Evolutionary conservation across 1,284 basidiomycete genomes (phyloP).

Genomic region (Fomitopsis pinicola): DNA sequence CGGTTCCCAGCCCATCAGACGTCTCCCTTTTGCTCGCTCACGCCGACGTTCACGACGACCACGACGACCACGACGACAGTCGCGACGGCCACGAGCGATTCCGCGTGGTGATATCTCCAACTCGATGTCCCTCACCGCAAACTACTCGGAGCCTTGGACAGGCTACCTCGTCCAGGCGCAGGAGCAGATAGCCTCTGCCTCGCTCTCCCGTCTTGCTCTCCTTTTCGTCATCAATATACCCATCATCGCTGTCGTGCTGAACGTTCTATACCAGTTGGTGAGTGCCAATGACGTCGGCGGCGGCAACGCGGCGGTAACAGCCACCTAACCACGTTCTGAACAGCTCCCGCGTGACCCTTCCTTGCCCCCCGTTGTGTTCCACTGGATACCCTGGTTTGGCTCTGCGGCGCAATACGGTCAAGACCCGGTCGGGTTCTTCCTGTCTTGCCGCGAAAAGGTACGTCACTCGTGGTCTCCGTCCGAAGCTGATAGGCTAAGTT

Average conservation of each 20-base stretch:
- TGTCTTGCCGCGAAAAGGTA: constrained; percentile 80
- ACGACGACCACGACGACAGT: neutral
- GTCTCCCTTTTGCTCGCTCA: neutral
- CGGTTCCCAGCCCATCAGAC: neutral
- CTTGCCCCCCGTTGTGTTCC: constrained; percentile 75
- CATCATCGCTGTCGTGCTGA: constrained; percentile 46
- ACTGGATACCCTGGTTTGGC: constrained; percentile 74
- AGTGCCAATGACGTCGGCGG: constrained; percentile 16
- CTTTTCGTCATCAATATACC: constrained; percentile 37
- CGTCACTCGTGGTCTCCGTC: neutral
- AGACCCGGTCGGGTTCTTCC: constrained; percentile 77
- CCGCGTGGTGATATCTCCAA: neutral
- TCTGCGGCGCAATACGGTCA: constrained; percentile 76
- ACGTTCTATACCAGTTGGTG: constrained; percentile 61
- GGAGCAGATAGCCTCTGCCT: constrained; percentile 22
- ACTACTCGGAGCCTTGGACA: constrained; percentile 39
- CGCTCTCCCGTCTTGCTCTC: constrained; percentile 24
- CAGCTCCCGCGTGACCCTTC: constrained; percentile 48
- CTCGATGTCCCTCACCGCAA: constrained; percentile 37
- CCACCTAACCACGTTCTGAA: constrained; percentile 1
- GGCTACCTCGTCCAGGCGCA: constrained; percentile 43
- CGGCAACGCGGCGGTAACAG: neutral
- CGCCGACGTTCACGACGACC: neutral
- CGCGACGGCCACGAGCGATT: neutral
- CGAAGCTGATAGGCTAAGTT: neutral